Evolutionary conservation across 2,329 filamentous ascomycete genomes (phyloP), one percentile per base, ranked within the genome.

Genomic region (Hypomyces perniciosus): DNA sequence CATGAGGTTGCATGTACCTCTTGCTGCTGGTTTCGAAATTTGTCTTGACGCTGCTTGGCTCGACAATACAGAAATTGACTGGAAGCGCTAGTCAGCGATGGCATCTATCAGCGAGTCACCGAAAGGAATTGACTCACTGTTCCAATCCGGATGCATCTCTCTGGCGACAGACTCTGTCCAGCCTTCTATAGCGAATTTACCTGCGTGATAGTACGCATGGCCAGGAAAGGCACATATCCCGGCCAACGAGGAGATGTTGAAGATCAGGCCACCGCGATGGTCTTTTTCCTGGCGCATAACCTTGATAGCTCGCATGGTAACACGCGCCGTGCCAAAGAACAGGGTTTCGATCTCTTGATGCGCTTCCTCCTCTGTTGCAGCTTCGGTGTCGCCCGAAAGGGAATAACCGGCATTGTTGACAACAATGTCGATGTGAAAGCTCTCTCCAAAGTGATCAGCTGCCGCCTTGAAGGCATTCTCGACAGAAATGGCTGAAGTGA

Each of bases 61-160:
- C 72, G 29, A 74, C 58, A 35, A 69, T 65, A 46, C 64, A 67
- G 38, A 75, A 66, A 47, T 72, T 65, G 40, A 75, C 62, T 69
- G 8, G 39, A 27, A 27, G 12, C 20, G 6, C 26, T 42, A 12
- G 39, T 42, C 39, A 42, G 39, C 20, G 6, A 20, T 42, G 39
- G 10, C 10, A 42, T 26, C 27, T 8, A 26, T 8, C 39, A 42
- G 27, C 9, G 4, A 28, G 9, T 13, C 34, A 27, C 4, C 39
- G 20, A 4, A 5, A 20, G 6, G 29, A 7, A 28, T 31, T 1
- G 26, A 42, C 52, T 31, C 39, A 56, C 57, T 59, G 29, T 61
- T 61, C 59, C 57, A 61, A 8, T 54, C 48, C 10, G n/a, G 55
- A 20, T 53, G 53, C 51, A 60, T 47, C 43, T 60, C 59, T 10